Conservation (phyloP, 1,139 yeast species). For the Diutina ranongensis region DNA sequence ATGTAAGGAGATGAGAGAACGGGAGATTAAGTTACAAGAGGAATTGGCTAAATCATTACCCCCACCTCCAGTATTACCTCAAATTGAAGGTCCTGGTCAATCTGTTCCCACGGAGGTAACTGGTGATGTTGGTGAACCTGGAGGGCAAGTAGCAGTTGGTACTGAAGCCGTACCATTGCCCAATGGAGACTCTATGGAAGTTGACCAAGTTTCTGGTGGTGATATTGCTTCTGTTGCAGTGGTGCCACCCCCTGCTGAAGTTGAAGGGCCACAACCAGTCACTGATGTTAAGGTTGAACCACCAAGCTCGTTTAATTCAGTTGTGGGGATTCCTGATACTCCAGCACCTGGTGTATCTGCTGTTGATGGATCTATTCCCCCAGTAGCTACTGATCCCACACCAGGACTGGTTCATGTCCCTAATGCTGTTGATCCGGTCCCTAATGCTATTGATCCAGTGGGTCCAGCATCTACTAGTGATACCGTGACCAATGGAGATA, state of each 20-base stretch:
- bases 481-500: too few relatives aligned
- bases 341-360: too few relatives aligned
- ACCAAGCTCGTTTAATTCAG: too few relatives aligned
- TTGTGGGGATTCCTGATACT: too few relatives aligned
- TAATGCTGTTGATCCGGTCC: not conserved
- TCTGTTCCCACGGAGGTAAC: not conserved
- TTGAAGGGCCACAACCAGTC: not conserved
- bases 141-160: not conserved
- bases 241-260: too few relatives aligned
- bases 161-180: too few relatives aligned
- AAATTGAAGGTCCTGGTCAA: constrained; percentile 12
- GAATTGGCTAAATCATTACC: constrained; percentile 15
- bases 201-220: too few relatives aligned
- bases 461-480: too few relatives aligned
- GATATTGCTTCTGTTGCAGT: too few relatives aligned
- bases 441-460: too few relatives aligned
- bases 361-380: not conserved
- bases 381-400: not conserved
- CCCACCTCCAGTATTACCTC: not conserved
- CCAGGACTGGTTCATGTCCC: too few relatives aligned
- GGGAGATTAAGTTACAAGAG: constrained; percentile 52
- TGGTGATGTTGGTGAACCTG: not conserved
- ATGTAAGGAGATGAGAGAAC: constrained; percentile 59
- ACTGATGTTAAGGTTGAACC: not conserved
- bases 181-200: too few relatives aligned